Percentiles rank a stretch among this genome's conserved stretches.
Evolutionary conservation across 2,329 filamentous ascomycete species (phyloP).

Genomic region (Claviceps africana): DNA sequence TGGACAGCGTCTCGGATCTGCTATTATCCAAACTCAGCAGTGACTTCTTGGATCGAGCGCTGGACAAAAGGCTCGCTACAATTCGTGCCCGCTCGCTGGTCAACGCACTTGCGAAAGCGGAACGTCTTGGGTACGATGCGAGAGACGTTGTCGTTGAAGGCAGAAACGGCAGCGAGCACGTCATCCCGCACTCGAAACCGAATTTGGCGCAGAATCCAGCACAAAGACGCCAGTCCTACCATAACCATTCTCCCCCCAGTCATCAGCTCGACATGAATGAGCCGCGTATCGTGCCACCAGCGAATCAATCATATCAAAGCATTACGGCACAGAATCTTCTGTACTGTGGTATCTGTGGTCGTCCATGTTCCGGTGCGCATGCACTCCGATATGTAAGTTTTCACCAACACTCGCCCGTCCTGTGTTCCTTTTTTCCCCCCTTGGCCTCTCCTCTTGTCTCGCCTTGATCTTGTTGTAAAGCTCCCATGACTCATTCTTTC

Average conservation of each 20-base stretch:
- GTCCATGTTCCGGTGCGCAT: slow-evolving; percentile 19
- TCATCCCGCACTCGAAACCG: slow-evolving; percentile 19
- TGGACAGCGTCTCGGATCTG: slow-evolving; percentile 30
- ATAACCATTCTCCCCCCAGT: not conserved
- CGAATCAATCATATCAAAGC: not conserved
- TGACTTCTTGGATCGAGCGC: slow-evolving; percentile 35
- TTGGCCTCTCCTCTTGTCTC: not conserved
- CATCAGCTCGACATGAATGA: not conserved
- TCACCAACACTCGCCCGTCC: not conserved
- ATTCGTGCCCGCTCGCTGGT: slow-evolving; percentile 41
- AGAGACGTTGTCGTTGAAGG: slow-evolving; percentile 34
- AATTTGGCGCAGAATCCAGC: slow-evolving; percentile 5
- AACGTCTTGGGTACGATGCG: slow-evolving; percentile 41
- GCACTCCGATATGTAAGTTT: slow-evolving; percentile 20
- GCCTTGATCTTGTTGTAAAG: not conserved
- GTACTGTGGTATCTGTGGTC: slow-evolving; percentile 18
- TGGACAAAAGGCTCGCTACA: slow-evolving; percentile 37
- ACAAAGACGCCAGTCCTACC: not conserved
- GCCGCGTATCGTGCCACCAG: not conserved
- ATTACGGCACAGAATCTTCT: slow-evolving; percentile 4
- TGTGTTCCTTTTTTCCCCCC: not conserved
- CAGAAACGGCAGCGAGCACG: slow-evolving; percentile 18
- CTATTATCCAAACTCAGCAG: slow-evolving; percentile 34
- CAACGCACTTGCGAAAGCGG: slow-evolving; percentile 41
- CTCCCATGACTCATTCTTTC: slow-evolving; percentile 5